Percentiles rank a stretch among this genome's conserved stretches.
These are phyloP conservation scores for Crithidia fasciculata DNA, from an alignment of 208 protist genomes.

Conservation along the genomic window DNA sequence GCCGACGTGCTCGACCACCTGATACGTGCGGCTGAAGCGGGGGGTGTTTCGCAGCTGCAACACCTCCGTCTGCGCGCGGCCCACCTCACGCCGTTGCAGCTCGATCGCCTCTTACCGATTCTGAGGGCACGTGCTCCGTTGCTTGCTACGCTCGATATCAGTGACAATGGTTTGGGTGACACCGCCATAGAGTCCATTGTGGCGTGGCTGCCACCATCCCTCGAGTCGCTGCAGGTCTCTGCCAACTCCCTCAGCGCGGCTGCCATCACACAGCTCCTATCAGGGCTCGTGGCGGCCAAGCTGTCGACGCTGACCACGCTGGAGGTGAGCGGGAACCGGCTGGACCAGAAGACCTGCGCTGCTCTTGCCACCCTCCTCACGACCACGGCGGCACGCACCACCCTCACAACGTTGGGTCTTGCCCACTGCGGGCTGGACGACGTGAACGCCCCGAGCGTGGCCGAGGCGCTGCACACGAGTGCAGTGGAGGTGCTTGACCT, in stretches of 20 bases:
- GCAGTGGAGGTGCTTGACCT: slow-evolving; percentile 37
- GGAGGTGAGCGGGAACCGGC: slow-evolving; percentile 27
- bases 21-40: slow-evolving; percentile 14
- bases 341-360: slow-evolving; percentile 16
- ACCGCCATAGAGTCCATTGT: slow-evolving; percentile 26
- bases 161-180: slow-evolving; percentile 60
- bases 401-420: slow-evolving; percentile 23
- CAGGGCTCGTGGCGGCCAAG: slow-evolving; percentile 3
- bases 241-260: slow-evolving; percentile 28
- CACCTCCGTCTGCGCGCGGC: slow-evolving; percentile 33
- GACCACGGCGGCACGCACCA: slow-evolving; percentile 9
- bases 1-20: slow-evolving; percentile 15
- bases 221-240: slow-evolving; percentile 35
- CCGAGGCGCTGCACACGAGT: slow-evolving; percentile 20
- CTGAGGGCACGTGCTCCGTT: slow-evolving; percentile 25
- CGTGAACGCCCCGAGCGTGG: slow-evolving; percentile 12
- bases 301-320: slow-evolving; percentile 8
- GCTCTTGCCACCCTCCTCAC: slow-evolving; percentile 15
- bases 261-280: slow-evolving; percentile 16
- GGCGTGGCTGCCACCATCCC: slow-evolving; percentile 19
- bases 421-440: slow-evolving; percentile 31
- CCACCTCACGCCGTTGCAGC: slow-evolving; percentile 14
- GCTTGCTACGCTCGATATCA: slow-evolving; percentile 53
- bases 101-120: slow-evolving; percentile 11
- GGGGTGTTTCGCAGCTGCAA: slow-evolving; percentile 10